These are phyloP conservation scores for Syzygium malaccense DNA, from an alignment of 441 rosid genomes.

Conservation along the genomic window DNA sequence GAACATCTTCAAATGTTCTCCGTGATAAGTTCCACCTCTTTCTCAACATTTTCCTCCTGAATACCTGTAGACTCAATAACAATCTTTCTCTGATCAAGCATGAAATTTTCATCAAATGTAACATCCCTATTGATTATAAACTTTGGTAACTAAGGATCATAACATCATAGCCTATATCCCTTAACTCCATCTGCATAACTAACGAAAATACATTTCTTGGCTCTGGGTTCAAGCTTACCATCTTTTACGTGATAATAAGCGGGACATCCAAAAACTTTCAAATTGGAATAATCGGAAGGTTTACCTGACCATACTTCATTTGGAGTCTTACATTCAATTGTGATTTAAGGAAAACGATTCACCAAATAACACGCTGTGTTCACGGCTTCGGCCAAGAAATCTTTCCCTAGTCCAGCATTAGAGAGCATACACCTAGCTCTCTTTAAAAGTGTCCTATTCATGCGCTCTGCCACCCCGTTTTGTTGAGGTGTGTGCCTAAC, in stretches of 20 bases:
- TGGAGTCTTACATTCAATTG: background rate
- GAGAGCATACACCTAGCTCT: background rate
- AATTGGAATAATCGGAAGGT: background rate
- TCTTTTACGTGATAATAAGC: background rate
- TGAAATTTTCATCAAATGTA: background rate
- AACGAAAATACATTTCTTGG: background rate
- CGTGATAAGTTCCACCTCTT: background rate
- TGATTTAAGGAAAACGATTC: fast-evolving
- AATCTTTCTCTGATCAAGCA: background rate
- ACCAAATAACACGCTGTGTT: background rate
- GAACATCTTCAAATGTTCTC: background rate
- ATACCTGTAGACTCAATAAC: background rate
- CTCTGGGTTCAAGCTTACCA: background rate
- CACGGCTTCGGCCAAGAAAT: background rate
- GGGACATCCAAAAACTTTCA: background rate
- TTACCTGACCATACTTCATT: background rate
- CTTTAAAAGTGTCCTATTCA: fast-evolving
- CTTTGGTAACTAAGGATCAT: background rate
- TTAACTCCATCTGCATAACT: background rate
- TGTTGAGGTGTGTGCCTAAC: background rate
- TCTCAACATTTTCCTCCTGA: background rate
- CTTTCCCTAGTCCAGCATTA: background rate
- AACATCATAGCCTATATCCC: background rate
- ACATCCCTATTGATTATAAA: background rate
- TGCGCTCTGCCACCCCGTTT: fast-evolving